Percentiles rank a stretch among this genome's conserved stretches.
Evolutionary conservation across 305 asterid species (phyloP).

Genomic region (Fraxinus floribunda): DNA sequence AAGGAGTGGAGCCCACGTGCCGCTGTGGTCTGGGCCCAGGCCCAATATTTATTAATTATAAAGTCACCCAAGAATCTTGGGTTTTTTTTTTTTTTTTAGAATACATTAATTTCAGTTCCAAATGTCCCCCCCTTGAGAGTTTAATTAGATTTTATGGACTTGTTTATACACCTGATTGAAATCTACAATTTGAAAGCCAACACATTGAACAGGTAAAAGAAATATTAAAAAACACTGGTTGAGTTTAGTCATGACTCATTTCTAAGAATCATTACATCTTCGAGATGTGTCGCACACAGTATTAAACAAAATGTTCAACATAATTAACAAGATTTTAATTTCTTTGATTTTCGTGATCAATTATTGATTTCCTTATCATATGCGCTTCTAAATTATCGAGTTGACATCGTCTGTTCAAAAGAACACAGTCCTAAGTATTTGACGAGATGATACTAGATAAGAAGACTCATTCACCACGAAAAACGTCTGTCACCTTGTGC

Average conservation of each 20-base stretch:
- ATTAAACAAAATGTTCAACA: neutral
- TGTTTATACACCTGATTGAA: neutral
- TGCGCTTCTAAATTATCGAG: neutral
- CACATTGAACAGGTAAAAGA: slow-evolving; percentile 3
- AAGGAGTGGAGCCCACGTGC: slow-evolving; percentile 18
- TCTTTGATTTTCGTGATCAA: neutral
- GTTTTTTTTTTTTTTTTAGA: slow-evolving; percentile 9
- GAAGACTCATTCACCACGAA: neutral
- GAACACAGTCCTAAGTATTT: neutral
- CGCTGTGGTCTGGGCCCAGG: neutral
- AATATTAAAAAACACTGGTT: neutral
- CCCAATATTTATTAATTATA: slow-evolving; percentile 6
- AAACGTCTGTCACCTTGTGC: neutral
- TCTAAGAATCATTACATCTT: slow-evolving; percentile 11
- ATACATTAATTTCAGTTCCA: slow-evolving; percentile 9
- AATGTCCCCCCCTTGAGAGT: neutral
- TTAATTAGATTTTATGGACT: neutral
- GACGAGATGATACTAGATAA: too few species aligned
- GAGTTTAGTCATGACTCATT: slow-evolving; percentile 16
- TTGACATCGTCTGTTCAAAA: neutral
- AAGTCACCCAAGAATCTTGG: slow-evolving; percentile 26
- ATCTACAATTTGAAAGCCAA: neutral
- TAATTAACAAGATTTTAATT: neutral
- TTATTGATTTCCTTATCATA: neutral
- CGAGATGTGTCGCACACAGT: neutral